A percentile compares a stretch with the other conserved stretches of the same genome.
These are phyloP conservation scores for Sphagnum fallax DNA, from an alignment of 228 moss, liverwort and hornwort species.

Conservation along the genomic window DNA sequence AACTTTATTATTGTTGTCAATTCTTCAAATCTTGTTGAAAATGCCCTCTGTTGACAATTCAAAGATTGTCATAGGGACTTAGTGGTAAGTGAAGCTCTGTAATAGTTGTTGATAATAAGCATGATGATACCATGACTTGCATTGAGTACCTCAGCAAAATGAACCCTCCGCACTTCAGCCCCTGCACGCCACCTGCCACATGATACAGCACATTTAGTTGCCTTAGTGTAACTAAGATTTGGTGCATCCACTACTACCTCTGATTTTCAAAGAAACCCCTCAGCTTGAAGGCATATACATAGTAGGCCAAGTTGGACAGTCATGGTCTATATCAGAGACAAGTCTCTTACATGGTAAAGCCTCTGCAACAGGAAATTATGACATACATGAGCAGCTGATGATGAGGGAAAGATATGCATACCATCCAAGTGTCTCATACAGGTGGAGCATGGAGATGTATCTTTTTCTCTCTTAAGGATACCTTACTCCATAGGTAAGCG, in stretches of 20 bases:
- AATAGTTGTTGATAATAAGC: neutral
- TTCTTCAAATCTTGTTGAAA: no score
- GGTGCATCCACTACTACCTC: no score
- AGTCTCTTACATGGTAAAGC: no score
- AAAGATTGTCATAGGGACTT: neutral
- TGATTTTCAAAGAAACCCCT: no score
- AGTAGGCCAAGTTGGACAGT: neutral
- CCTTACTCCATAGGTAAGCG: no score
- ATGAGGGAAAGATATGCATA: conserved; percentile 14
- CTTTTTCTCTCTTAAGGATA: conserved; percentile 39
- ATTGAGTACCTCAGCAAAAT: conserved; percentile 82
- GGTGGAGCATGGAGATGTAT: conserved; percentile 97
- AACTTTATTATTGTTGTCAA: no score
- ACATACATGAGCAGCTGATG: no score
- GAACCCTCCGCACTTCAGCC: conserved; percentile 96
- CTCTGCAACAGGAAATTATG: no score
- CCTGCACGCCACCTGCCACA: conserved; percentile 82
- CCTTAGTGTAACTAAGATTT: no score
- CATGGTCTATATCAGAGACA: neutral
- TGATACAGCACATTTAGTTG: no score
- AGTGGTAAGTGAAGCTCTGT: neutral
- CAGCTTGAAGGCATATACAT: neutral
- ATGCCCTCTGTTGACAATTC: no score
- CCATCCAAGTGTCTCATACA: conserved; percentile 99
- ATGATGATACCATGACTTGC: no score